Base-by-base conservation (phyloP, 2,329 filamentous ascomycete genomes). In the Fusarium floridanum region DNA sequence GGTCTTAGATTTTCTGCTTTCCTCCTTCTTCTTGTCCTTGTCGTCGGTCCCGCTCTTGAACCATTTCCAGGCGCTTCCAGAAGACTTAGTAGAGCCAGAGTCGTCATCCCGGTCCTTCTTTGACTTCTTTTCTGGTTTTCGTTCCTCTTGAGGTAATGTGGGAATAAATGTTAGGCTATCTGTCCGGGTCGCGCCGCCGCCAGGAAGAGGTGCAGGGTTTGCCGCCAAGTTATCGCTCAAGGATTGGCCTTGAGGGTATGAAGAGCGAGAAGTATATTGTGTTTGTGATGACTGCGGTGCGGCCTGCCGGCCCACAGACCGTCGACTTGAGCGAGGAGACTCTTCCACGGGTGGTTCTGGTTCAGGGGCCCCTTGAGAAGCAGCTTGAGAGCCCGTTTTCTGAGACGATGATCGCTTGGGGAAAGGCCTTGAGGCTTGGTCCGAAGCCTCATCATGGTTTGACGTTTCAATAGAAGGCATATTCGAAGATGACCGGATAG, bases 81-180 rank as follows among this genome's bases (percentile, higher is more conserved):
- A 95, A 81, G 97, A 97, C 70, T 92, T 90, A 27, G 87, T 85
- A 7, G 86, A 83, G 55, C 94, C 91, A 2, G 82, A 79, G 17
- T 92, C 87, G 20, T 92, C 87, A 11, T 92, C 89, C 72, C 89
- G 91, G 6, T 95, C 93, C 79, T 93, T 95, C 80, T 93, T 95
- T 61, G 90, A 88, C 76, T 92, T 94, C 81, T 91, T 92, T n/a
- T 95, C 93, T 0, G 85, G 78, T 77, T 93, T 94, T 81, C 91
- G 93, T 64, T 97, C 94, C 67, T 95, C 93, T 85, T 78, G 62
- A 79, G 68, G 85, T 53, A 93, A 85, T 0, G 92, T 96, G 0
- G 95, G 94, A 61, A 97, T 95, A 75, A 95, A 93, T 0, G 94
- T 95, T 16, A 97, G 85, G 59, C 88, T 91, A 81, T 97, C 95